phyloP scores from a whole-genome alignment of 306 rosid species.

The Rosa rugosa region DNA sequence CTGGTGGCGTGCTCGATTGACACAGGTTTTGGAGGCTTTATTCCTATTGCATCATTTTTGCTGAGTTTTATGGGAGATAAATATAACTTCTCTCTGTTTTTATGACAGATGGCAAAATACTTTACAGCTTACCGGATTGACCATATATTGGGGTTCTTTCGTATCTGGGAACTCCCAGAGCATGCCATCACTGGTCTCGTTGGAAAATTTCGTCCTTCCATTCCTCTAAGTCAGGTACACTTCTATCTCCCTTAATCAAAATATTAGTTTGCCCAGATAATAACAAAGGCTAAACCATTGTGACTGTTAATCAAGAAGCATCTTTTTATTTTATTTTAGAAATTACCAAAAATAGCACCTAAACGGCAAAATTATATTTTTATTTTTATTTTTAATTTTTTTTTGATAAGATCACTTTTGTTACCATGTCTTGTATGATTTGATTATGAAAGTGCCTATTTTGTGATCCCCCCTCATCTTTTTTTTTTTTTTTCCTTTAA shows the following conservation, averaged over 20 bases:
- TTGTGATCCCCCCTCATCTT: background rate
- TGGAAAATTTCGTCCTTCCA: conserved; percentile 96
- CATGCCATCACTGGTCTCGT: conserved; percentile 85
- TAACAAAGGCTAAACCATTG: conserved; percentile 1
- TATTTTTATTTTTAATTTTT: too few relatives aligned
- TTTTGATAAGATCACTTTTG: too few relatives aligned
- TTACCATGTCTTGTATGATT: background rate
- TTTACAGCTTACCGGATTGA: conserved; percentile 96
- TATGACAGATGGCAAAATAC: conserved; percentile 86
- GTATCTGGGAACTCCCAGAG: conserved; percentile 98
- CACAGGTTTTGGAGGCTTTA: conserved; percentile 63
- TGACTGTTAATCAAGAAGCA: conserved; percentile 7
- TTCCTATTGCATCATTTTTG: conserved; percentile 13
- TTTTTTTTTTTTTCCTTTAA: background rate
- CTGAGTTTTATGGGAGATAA: conserved; percentile 26
- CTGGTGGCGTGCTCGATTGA: conserved; percentile 94
- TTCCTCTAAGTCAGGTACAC: conserved; percentile 84
- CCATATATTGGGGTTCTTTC: conserved; percentile 93
- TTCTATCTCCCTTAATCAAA: conserved; percentile 16
- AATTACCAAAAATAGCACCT: background rate
- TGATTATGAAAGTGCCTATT: background rate
- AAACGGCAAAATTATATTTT: background rate
- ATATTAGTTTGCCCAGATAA: conserved; percentile 19
- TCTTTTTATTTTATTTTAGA: background rate
- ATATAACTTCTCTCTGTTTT: conserved; percentile 37